Conservation (phyloP, 805 yeast genomes). For the Candida taoyuanica region DNA sequence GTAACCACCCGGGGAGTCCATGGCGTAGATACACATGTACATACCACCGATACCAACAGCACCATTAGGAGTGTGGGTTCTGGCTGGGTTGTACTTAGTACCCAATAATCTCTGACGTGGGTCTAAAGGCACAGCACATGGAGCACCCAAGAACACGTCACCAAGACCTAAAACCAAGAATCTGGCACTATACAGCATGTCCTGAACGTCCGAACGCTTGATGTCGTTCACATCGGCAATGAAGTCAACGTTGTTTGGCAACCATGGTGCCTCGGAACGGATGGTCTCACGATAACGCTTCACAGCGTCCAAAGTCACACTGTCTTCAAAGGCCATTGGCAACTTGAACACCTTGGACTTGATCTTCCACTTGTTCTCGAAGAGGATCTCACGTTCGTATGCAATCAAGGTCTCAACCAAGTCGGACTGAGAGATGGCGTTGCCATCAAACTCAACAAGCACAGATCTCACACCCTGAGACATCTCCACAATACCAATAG, state of each 20-base stretch:
- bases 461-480: constrained; percentile 97
- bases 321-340: constrained; percentile 97
- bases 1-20: constrained; percentile 96
- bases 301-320: constrained; percentile 84
- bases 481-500: constrained; percentile 88
- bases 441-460: constrained; percentile 75
- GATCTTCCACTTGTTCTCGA: constrained; percentile 79
- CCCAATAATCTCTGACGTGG: constrained; percentile 94
- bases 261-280: constrained; percentile 92
- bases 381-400: constrained; percentile 69
- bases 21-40: constrained; percentile 98
- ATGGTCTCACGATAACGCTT: constrained; percentile 90
- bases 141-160: constrained; percentile 96
- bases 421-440: constrained; percentile 52
- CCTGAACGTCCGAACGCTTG: constrained; percentile 67
- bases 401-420: constrained; percentile 63
- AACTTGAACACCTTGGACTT: constrained; percentile 75
- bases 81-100: constrained; percentile 91
- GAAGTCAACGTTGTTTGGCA: constrained; percentile 96
- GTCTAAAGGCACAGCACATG: constrained; percentile 97
- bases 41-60: constrained; percentile 98
- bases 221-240: constrained; percentile 85
- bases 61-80: constrained; percentile 95
- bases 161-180: constrained; percentile 93
- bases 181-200: constrained; percentile 84